Base-by-base conservation (phyloP, 495 filamentous ascomycete genomes). In the Immersiella caudata region DNA sequence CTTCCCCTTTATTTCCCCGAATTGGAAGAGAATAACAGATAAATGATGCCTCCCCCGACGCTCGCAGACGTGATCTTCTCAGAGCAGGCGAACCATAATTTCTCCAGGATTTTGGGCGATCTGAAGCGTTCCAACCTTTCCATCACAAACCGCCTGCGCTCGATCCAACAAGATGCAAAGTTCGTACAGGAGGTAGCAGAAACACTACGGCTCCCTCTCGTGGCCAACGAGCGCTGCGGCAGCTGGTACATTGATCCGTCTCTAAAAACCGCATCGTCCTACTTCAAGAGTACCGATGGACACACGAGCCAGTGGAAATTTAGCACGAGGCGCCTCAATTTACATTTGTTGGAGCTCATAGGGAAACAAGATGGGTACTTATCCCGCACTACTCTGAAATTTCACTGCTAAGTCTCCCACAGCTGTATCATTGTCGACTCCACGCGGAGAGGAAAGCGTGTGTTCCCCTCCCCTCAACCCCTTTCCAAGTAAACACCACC, bases 271-370 rank as follows among this genome's bases (percentile, higher is more conserved):
- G 91, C 85, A 18, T 91, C 90, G 60, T 92, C 86, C 7, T 98
- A 98, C 79, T 99, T 97, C 79, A 99, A 99, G 83, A 96, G 92
- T 79, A 99, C 95, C 27, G 95, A 99, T 79, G 95, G 95, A 1
- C 95, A 99, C 80, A 85, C 84, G 0, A 91, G 92, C 21, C 85
- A 95, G 76, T 98, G 94, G 94, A 85, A 86, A 54, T 97, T 97
- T 74, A 96, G 89, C 79, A 83, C 86, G 29, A 84, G 94, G 72
- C 84, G 95, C 64, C 80, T 98, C 71, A 98, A 98, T 73, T 72
- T 96, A 70, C 89, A 94, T 70, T 70, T 99, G 51, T 74, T 99
- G 76, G 78, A 83, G 69, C 66, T 88, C 67, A 85, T 88, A 70
- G 87, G 78, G 58, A 77, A 69, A 56, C 68, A 86, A 77, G 86